These are phyloP conservation scores for Rhamnella rubrinervis DNA, from an alignment of 331 rosid species.

Conservation along the genomic window DNA sequence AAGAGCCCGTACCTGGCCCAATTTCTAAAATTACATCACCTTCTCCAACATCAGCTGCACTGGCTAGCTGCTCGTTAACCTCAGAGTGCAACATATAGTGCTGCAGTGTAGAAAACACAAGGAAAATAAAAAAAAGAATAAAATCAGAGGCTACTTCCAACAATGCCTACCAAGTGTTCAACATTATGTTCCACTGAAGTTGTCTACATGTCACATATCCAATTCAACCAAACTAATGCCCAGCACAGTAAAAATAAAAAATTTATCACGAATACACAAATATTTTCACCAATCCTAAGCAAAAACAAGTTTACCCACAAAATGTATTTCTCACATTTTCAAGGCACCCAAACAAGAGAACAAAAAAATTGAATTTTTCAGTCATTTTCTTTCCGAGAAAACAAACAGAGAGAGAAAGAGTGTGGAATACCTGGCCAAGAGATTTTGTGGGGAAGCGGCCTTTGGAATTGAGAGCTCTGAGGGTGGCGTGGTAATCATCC, in stretches of 20 bases:
- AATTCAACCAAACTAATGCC: neutral
- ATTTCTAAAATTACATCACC: slow-evolving; percentile 85
- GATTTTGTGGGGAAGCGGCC: slow-evolving; percentile 88
- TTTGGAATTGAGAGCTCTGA: slow-evolving; percentile 84
- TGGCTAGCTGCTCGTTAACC: slow-evolving; percentile 67
- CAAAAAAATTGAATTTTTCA: neutral
- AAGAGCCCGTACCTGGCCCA: slow-evolving; percentile 96
- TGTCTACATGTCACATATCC: neutral
- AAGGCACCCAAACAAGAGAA: slow-evolving; percentile 18
- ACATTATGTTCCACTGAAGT: slow-evolving; percentile 10
- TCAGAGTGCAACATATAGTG: slow-evolving; percentile 86
- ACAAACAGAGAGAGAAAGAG: slow-evolving; percentile 1
- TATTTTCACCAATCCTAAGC: neutral
- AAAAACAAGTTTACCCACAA: neutral
- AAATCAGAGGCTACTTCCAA: neutral
- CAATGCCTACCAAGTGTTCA: slow-evolving; percentile 8
- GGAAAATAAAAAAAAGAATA: neutral
- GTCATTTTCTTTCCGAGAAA: neutral
- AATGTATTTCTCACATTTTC: neutral
- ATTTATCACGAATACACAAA: neutral
- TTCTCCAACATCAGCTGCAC: slow-evolving; percentile 57
- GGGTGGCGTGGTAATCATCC: slow-evolving; percentile 73
- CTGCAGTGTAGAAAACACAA: slow-evolving; percentile 41
- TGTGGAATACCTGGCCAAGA: slow-evolving; percentile 72
- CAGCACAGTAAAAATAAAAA: neutral